Conservation (phyloP, 495 filamentous ascomycete species). For the Penicillium waksmanii region DNA sequence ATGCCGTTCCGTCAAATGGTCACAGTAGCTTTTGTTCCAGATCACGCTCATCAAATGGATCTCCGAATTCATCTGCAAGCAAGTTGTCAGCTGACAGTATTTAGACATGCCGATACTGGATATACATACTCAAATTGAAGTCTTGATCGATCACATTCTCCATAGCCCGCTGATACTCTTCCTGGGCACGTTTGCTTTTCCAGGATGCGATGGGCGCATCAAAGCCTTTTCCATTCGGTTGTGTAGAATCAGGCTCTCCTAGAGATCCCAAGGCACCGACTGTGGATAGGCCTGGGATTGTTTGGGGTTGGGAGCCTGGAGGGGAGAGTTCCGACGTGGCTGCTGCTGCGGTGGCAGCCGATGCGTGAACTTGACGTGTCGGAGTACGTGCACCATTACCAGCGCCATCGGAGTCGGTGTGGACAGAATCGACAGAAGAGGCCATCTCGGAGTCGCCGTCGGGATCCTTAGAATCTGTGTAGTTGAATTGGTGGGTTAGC, state of each 20-base stretch:
- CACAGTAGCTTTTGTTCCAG: conserved; percentile 55
- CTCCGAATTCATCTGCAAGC: conserved; percentile 53
- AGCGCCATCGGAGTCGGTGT: conserved; percentile 36
- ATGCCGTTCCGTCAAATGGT: conserved; percentile 38
- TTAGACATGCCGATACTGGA: neutral
- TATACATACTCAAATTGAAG: conserved; percentile 48
- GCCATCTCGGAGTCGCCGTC: conserved; percentile 65
- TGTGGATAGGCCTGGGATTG: conserved; percentile 14
- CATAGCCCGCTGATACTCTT: conserved; percentile 61
- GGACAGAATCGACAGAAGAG: conserved; percentile 50
- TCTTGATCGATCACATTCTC: conserved; percentile 52
- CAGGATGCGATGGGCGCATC: conserved; percentile 57
- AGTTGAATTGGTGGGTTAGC: conserved; percentile 4
- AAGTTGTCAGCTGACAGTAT: conserved; percentile 1
- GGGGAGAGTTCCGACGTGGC: conserved; percentile 54
- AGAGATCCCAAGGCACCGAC: conserved; percentile 3
- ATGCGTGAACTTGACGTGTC: conserved; percentile 28
- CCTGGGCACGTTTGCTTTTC: conserved; percentile 62
- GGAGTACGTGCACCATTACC: conserved; percentile 42
- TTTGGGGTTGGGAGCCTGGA: conserved; percentile 54
- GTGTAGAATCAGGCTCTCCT: neutral
- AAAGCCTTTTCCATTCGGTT: neutral
- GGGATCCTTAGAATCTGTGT: conserved; percentile 39
- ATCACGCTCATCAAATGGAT: conserved; percentile 64
- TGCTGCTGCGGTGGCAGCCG: conserved; percentile 20